A percentile compares a stretch with the other conserved stretches of the same genome.
phyloP scores from a whole-genome alignment of 345 rosid species.

The Citrus mangshanensis region DNA sequence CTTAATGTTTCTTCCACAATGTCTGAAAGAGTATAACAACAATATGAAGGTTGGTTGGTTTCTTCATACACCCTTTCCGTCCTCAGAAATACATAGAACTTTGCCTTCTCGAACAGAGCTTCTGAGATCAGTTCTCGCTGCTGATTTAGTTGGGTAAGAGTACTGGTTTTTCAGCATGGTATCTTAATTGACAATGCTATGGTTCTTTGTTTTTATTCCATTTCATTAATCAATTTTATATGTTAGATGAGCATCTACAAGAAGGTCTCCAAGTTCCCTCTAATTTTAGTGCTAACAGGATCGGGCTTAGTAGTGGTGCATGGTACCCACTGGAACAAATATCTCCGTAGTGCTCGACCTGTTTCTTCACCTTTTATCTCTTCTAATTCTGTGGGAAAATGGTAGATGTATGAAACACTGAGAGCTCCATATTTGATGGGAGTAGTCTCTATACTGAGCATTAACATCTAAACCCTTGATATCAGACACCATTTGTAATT shows the following conservation, averaged over 20 bases:
- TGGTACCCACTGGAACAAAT: neutral
- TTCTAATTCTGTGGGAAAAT: neutral
- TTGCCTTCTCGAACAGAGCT: constrained; percentile 55
- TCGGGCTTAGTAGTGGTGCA: neutral
- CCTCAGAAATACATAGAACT: constrained; percentile 57
- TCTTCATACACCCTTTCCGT: constrained; percentile 59
- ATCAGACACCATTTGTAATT: neutral
- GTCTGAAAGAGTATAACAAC: constrained; percentile 39
- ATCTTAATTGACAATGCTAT: neutral
- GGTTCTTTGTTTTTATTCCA: neutral
- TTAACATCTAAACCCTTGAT: neutral
- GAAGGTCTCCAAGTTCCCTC: neutral
- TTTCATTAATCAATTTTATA: neutral
- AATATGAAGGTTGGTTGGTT: constrained; percentile 64
- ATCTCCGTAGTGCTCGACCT: neutral
- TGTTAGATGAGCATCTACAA: neutral
- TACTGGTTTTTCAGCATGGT: neutral
- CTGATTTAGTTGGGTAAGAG: constrained; percentile 57
- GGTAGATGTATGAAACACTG: neutral
- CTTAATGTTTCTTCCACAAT: constrained; percentile 55
- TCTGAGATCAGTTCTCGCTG: constrained; percentile 53
- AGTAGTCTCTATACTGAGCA: neutral
- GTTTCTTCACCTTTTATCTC: neutral
- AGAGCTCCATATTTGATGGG: neutral
- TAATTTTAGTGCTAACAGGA: neutral